Conservation (phyloP, 1,284 basidiomycete genomes). For the Pascua guehoae region DNA sequence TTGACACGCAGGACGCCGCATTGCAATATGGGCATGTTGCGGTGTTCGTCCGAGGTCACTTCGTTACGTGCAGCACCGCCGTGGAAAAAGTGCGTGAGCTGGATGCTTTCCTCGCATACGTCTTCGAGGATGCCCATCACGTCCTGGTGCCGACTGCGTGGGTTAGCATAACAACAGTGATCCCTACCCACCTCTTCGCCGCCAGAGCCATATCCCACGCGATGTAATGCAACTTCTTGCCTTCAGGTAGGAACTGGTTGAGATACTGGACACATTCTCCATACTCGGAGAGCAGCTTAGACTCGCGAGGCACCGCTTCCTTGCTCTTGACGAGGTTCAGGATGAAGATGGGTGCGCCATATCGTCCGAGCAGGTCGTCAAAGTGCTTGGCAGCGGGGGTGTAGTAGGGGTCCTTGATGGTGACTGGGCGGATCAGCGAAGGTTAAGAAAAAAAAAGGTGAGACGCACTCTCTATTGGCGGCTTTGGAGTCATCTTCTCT, state of each 20-base stretch:
- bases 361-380: conserved; percentile 83
- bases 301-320: conserved; percentile 74
- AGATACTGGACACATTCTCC: conserved; percentile 88
- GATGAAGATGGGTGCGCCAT: conserved; percentile 85
- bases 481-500: conserved; percentile 82
- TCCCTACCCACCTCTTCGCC: conserved; percentile 59
- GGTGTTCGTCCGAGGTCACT: conserved; percentile 53
- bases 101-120: conserved; percentile 88
- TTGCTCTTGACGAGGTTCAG: conserved; percentile 91
- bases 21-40: conserved; percentile 73
- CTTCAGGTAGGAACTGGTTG: conserved; percentile 87
- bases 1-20: conserved; percentile 87
- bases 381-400: conserved; percentile 91
- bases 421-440: conserved; percentile 57
- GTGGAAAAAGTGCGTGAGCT: conserved; percentile 92
- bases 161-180: neutral
- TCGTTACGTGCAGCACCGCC: conserved; percentile 48
- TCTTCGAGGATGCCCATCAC: conserved; percentile 95
- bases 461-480: conserved; percentile 85
- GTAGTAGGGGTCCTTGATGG: conserved; percentile 92
- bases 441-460: too few species aligned
- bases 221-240: conserved; percentile 83
- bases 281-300: conserved; percentile 89
- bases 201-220: conserved; percentile 96
- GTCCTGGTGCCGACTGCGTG: conserved; percentile 79